These are phyloP conservation scores for Trichosporon faecale DNA, from an alignment of 1,284 basidiomycete species.

Conservation along the genomic window DNA sequence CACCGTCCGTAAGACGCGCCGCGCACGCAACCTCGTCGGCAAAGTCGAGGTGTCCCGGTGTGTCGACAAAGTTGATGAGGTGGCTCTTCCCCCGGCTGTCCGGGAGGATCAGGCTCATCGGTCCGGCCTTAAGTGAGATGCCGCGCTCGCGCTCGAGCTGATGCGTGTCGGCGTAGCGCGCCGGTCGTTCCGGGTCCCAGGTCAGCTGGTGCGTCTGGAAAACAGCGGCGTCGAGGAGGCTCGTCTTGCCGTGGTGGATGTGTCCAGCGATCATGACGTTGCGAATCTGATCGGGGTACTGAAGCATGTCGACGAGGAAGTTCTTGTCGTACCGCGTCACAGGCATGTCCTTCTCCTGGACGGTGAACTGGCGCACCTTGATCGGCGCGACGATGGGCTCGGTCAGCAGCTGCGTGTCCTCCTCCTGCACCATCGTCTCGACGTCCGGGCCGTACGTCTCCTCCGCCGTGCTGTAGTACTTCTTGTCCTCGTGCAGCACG, in stretches of 20 bases:
- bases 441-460: constrained; percentile 93
- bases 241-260: constrained; percentile 96
- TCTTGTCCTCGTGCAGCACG: constrained; percentile 93
- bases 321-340: constrained; percentile 90
- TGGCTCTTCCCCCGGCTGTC: constrained; percentile 91
- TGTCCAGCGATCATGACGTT: constrained; percentile 94
- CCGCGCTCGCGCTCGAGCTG: constrained; percentile 79
- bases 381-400: constrained; percentile 96
- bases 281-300: constrained; percentile 89
- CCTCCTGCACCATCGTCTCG: constrained; percentile 96
- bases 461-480: constrained; percentile 90
- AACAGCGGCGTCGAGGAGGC: constrained; percentile 92
- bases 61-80: constrained; percentile 91
- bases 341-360: constrained; percentile 89
- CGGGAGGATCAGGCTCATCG: constrained; percentile 87
- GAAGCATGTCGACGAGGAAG: constrained; percentile 87
- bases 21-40: constrained; percentile 90
- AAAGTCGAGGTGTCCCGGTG: constrained; percentile 97
- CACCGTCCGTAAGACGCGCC: constrained; percentile 86
- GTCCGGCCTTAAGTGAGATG: constrained; percentile 94
- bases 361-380: constrained; percentile 85
- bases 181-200: constrained; percentile 86
- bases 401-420: constrained; percentile 90
- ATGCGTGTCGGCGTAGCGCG: constrained; percentile 95
- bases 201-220: constrained; percentile 93